These are phyloP conservation scores for Colletotrichum lini DNA, from an alignment of 2,329 filamentous ascomycete genomes.

Conservation along the genomic window DNA sequence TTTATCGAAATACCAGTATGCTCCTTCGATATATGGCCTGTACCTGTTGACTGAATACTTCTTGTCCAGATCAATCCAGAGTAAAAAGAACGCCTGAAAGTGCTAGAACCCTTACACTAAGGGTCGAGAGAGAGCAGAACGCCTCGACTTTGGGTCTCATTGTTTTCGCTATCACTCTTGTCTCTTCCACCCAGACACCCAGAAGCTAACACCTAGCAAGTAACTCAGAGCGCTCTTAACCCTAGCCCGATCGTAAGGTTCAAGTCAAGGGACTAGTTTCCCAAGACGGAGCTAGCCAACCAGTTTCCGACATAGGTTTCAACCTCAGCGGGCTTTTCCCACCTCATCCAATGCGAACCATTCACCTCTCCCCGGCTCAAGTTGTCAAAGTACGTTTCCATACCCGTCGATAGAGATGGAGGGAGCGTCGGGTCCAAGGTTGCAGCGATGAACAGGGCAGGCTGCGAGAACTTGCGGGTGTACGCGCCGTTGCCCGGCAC, in stretches of 20 bases:
- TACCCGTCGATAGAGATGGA: slow-evolving; percentile 74
- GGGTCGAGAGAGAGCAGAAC: no score
- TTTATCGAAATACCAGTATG: no score
- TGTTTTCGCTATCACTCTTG: no score
- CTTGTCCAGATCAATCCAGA: no score
- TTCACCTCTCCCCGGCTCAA: slow-evolving; percentile 73
- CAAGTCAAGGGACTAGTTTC: background rate
- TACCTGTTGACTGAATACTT: no score
- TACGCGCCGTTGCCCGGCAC: slow-evolving; percentile 62
- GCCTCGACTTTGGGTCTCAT: no score
- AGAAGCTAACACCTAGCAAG: no score
- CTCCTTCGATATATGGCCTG: no score
- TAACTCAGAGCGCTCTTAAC: no score
- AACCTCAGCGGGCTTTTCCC: slow-evolving; percentile 75
- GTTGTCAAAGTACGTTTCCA: slow-evolving; percentile 74
- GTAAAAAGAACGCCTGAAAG: no score
- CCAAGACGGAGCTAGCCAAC: slow-evolving; percentile 22
- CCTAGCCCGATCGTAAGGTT: background rate
- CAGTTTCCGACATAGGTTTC: slow-evolving; percentile 59
- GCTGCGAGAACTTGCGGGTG: slow-evolving; percentile 62
- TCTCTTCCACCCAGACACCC: no score
- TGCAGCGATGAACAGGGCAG: slow-evolving; percentile 79
- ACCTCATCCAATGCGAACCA: slow-evolving; percentile 81
- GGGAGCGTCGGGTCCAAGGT: slow-evolving; percentile 76
- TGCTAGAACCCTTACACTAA: no score